These are phyloP conservation scores for Hura crepitans DNA, from an alignment of 441 rosid genomes.

Conservation along the genomic window DNA sequence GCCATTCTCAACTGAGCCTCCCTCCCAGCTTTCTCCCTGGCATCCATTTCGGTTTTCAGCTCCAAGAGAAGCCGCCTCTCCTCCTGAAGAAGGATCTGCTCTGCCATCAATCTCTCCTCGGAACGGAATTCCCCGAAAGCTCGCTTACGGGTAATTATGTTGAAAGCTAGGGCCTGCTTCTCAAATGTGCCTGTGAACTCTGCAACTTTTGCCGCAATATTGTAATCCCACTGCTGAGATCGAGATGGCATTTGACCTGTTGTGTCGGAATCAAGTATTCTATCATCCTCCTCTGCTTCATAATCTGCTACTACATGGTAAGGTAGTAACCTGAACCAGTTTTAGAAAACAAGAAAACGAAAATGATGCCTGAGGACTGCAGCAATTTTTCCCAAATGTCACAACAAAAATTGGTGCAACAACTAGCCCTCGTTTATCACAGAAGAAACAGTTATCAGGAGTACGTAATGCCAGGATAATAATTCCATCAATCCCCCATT, in stretches of 20 bases:
- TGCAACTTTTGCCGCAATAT: constrained; percentile 79
- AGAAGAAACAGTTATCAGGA: background rate
- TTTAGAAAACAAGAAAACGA: background rate
- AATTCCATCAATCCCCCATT: background rate
- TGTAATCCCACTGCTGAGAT: constrained; percentile 82
- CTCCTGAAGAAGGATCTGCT: constrained; percentile 68
- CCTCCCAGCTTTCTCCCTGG: constrained; percentile 74
- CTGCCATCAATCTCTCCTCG: constrained; percentile 78
- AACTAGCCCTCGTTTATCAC: background rate
- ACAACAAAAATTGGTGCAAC: background rate
- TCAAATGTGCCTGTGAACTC: constrained; percentile 83
- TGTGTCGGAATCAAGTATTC: constrained; percentile 77
- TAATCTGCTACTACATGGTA: constrained; percentile 90
- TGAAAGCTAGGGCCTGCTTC: constrained; percentile 78
- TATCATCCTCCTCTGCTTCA: constrained; percentile 94
- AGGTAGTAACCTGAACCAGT: constrained; percentile 70
- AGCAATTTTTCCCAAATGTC: constrained; percentile 3
- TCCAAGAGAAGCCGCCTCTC: constrained; percentile 58
- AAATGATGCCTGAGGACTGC: constrained; percentile 13
- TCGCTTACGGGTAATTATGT: constrained; percentile 63
- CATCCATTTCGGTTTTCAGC: constrained; percentile 59
- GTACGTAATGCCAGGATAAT: background rate
- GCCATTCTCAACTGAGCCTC: constrained; percentile 77
- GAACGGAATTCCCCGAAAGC: constrained; percentile 67
- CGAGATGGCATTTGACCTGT: constrained; percentile 73